Base-by-base conservation (phyloP, 1,139 yeast genomes). In the Pneumocystis sp. region DNA sequence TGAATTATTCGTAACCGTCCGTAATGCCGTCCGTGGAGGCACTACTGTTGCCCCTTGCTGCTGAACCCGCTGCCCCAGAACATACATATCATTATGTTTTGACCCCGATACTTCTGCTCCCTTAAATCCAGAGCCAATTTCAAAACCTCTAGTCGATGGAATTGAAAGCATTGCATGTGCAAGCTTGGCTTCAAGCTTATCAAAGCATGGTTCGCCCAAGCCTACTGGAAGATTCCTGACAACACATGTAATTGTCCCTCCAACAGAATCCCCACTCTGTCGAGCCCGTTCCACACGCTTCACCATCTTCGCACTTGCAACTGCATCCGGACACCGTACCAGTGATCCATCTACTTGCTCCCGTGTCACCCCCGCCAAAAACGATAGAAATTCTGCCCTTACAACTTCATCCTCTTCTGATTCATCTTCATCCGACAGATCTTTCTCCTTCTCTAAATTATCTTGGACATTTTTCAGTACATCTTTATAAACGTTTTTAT, bases 91-190 rank as follows among this genome's bases (percentile, higher is more conserved):
- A 73, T 93, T 93, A 79, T 93, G 98, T 76, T 86, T 76, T 31
- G 97, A 91, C 37, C 98, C 98, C 64, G 96, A 95, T 70, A 91
- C 84, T 67, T 81, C 80, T 63, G 95, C 88, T 70, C 98, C 98
- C 63, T 82, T 82, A 74, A 93, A 93, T 19, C 98, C 98, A 56
- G 96, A 88, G 63, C 98, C 98, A 71, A 93, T 85, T 78, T 93
- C 98, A 72, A 93, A 93, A 44, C 97, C 98, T 78, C 93, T 93
- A 63, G 97, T 89, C 59, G 98, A 97, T 39, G 98, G 98, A 69
- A 93, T 83, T 1, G 97, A 90, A 70, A 93, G 79, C 98, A 93
- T 93, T 66, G 97, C 98, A 75, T 93, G 98, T 19, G 97, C 98
- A 70, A 93, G 81, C 71, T 83, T 78, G 59, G 98, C 98, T 79